Base-by-base conservation (phyloP, 805 yeast genomes). In the Cyberlindnera subsufficiens region DNA sequence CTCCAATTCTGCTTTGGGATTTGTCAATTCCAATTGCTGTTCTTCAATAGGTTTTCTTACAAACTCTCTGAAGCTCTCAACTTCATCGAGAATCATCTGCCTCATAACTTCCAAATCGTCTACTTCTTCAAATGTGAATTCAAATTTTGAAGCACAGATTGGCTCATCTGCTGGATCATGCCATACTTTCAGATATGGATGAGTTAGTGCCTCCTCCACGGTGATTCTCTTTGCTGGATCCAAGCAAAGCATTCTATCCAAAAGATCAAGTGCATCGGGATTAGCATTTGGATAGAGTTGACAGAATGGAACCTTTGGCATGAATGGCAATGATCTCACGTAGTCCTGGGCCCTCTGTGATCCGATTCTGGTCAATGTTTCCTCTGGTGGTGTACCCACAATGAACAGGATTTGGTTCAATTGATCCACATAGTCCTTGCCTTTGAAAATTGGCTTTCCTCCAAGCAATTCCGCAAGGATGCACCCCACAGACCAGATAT, bases 401-500 rank as follows among this genome's bases (percentile, higher is more conserved):
- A 87, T 80, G 57, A 83, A 77, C 43, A 93, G 68, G 40, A 91
- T 91, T 66, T 88, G 89, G 58, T 86, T 86, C 59, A 93, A 71
- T 64, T 93, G 99, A 61, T 93, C 96, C 27, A 91, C 96, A 60
- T 91, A 93, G 67, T 93, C 98, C 60, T 85, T 86, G 5, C 99
- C 99, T 52, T 91, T 84, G 67, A 93, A 93, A 18, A 93, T 73
- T 1, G 99, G 96, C 54, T 78, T 78, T 0, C 97, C 90, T 3
- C 96, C 96, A 16, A 93, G 67, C 49, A 93, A 73, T 61, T 93
- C 99, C 1, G 98, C 99, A 42, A 93, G 68, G 45, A 93, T 90
- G 67, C 99, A 93, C 3, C 99, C 99, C 17, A 93, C 95, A 0
- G 97, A 88, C 99, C 99, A 93, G 44, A 93, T 76, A 63, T 93